These are phyloP conservation scores for Hericium alpestre DNA, from an alignment of 768 basidiomycete species.

Conservation along the genomic window DNA sequence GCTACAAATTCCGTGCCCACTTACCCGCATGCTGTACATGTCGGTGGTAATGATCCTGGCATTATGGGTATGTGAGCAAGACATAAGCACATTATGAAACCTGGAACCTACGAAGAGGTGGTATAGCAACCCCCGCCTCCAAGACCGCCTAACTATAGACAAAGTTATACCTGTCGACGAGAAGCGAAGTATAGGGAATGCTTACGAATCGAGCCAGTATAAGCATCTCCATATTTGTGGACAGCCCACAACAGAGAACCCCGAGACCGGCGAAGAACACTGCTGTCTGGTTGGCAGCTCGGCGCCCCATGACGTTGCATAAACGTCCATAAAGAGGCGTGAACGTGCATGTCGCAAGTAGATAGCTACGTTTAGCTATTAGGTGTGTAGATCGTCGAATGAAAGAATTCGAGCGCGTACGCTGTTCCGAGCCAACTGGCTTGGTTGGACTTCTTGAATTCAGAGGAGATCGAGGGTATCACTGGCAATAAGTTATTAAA, in stretches of 20 bases:
- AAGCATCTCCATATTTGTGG: constrained; percentile 58
- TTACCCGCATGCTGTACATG: constrained; percentile 67
- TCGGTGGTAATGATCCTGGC: constrained; percentile 67
- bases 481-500: constrained; percentile 30
- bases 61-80: background rate
- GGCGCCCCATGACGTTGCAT: constrained; percentile 63
- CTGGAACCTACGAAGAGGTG: constrained; percentile 46
- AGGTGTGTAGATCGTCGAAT: constrained; percentile 10
- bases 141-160: constrained; percentile 51
- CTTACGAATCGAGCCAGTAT: constrained; percentile 66
- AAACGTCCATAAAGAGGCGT: constrained; percentile 75
- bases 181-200: constrained; percentile 5
- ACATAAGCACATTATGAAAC: background rate
- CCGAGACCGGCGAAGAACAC: constrained; percentile 54
- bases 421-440: constrained; percentile 78
- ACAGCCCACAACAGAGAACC: constrained; percentile 59
- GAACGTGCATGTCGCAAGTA: constrained; percentile 73
- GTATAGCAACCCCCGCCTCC: constrained; percentile 71
- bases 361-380: constrained; percentile 37
- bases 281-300: constrained; percentile 57
- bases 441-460: constrained; percentile 67
- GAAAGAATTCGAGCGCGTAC: constrained; percentile 20
- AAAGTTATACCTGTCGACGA: background rate
- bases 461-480: constrained; percentile 68
- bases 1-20: constrained; percentile 12